Base-by-base conservation (phyloP, 345 rosid genomes). In the Rubroshorea leprosula region DNA sequence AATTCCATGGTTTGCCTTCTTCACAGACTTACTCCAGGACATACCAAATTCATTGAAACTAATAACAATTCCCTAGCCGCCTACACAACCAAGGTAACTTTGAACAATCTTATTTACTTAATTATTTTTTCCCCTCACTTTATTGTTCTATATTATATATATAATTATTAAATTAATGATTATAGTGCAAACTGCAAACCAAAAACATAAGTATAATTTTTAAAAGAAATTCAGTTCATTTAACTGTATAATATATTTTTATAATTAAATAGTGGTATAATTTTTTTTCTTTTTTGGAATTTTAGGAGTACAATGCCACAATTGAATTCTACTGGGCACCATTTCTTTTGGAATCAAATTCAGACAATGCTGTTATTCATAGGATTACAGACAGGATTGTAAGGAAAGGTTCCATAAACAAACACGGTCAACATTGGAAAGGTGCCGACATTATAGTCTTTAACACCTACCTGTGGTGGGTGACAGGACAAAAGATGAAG, bases 291-390 rank as follows among this genome's bases (percentile, higher is more conserved):
- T n/a, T 48, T 19, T 15, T 51, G 45, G 12, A 2, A 44, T 6
- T 53, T 0, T 23, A 89, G 97, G 95, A 87, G 54, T 90, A 94
- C 74, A 94, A 90, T 72, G 95, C 96, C 0, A 90, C 93, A 8
- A 85, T 94, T 15, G 99, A 90, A 70, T 89, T 93, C 76, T 93
- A 89, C 21, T 93, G 99, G 99, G 96, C 99, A 18, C 99, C 99
- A 3, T 90, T 94, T 69, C 97, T 94, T 31, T 87, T 90, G 1
- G 96, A 94, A 74, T 94, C 97, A 5, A 94, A 94, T 63, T 74
- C 97, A 6, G 99, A 94, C n/a, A 68, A 94, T 29, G 96, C 96
- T 0, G 71, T 83, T 8, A 61, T 85, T 38, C 99, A 94, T 53
- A 60, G 96, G 22, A 66, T 87, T 25, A 72, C 95, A 0, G 97